phyloP scores from a whole-genome alignment of 208 protist genomes.

The Trypanosoma scelopori region DNA sequence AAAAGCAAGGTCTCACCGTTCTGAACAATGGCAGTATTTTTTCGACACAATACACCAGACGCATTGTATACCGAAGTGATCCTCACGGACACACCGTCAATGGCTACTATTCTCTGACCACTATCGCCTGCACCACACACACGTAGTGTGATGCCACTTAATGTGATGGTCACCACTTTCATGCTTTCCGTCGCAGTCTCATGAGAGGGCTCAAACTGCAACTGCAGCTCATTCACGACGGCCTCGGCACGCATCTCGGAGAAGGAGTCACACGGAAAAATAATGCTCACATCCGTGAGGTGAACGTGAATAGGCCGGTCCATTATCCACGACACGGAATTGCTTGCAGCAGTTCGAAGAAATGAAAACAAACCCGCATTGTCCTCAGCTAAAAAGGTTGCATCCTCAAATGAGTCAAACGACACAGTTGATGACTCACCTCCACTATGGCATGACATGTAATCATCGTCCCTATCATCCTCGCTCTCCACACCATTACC shows the following conservation, averaged over 20 bases:
- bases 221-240: slow-evolving; percentile 35
- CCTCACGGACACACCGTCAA: slow-evolving; percentile 27
- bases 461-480: slow-evolving; percentile 51
- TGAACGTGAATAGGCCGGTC: slow-evolving; percentile 56
- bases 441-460: slow-evolving; percentile 68
- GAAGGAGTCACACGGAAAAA: slow-evolving; percentile 45
- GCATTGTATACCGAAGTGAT: slow-evolving; percentile 55
- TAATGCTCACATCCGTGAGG: slow-evolving; percentile 38
- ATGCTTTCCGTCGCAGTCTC: slow-evolving; percentile 34
- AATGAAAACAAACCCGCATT: slow-evolving; percentile 45
- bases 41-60: slow-evolving; percentile 39
- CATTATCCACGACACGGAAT: slow-evolving; percentile 70
- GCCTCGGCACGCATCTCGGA: slow-evolving; percentile 42
- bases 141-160: slow-evolving; percentile 25
- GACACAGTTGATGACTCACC: slow-evolving; percentile 36
- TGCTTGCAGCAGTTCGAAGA: slow-evolving; percentile 35
- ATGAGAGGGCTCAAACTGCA: slow-evolving; percentile 49
- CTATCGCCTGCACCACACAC: slow-evolving; percentile 10
- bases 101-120: slow-evolving; percentile 35
- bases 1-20: slow-evolving; percentile 35
- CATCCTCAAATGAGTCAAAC: slow-evolving; percentile 5
- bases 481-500: not conserved
- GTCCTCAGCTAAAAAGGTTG: not conserved
- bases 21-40: slow-evolving; percentile 49
- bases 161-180: slow-evolving; percentile 40